Conservation (phyloP, 1,139 yeast genomes). For the Lodderomyces metapsilosis region DNA sequence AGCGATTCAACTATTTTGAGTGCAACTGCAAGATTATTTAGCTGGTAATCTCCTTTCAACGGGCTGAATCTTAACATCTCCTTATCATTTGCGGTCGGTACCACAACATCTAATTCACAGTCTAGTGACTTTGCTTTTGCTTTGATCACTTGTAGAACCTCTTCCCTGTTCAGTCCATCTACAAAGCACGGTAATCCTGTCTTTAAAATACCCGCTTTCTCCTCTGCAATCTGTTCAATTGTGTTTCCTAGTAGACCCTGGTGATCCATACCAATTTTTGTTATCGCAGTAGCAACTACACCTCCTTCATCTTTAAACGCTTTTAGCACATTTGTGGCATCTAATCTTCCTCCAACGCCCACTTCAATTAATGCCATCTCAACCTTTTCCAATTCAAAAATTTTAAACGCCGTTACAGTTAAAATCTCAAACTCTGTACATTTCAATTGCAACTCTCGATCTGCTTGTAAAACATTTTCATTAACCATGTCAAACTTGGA, state of each 20-base stretch:
- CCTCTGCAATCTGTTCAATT: constrained; percentile 59
- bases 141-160: constrained; percentile 46
- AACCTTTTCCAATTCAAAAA: constrained; percentile 59
- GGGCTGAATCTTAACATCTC: constrained; percentile 43
- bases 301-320: constrained; percentile 23
- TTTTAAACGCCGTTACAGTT: constrained; percentile 79
- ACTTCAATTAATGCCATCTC: constrained; percentile 82
- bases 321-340: constrained; percentile 72
- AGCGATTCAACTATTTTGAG: constrained; percentile 41
- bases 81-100: constrained; percentile 11
- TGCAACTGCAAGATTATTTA: constrained; percentile 68
- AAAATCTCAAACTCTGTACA: constrained; percentile 87
- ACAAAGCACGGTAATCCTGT: constrained; percentile 59
- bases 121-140: constrained; percentile 18
- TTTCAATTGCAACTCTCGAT: constrained; percentile 41
- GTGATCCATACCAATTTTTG: constrained; percentile 86
- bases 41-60: constrained; percentile 70
- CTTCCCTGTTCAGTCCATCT: constrained; percentile 61
- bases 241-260: constrained; percentile 70
- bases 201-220: constrained; percentile 86
- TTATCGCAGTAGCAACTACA: constrained; percentile 67
- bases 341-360: constrained; percentile 85
- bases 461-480: constrained; percentile 31
- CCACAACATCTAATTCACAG: constrained; percentile 21
- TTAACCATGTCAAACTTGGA: constrained; percentile 47